Evolutionary conservation across 306 rosid species (phyloP), one percentile per base, ranked within the genome.

Genomic region (Corylus heterophylla): DNA sequence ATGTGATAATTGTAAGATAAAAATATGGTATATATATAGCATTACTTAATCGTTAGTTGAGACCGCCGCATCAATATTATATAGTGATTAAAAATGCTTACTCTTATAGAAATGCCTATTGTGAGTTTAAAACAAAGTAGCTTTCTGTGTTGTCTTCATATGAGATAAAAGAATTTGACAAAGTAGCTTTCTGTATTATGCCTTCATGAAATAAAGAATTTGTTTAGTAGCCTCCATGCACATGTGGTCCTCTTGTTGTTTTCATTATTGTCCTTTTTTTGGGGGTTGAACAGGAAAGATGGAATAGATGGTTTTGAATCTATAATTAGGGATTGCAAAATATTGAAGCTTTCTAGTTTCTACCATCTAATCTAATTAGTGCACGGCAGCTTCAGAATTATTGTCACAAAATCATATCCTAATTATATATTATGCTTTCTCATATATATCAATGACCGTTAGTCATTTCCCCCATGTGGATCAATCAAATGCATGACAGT

Each of bases 401-500:
- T 16, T 12, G 47, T 2, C 45, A 31, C 8, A 14, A 42, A 47
- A 47, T 27, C 22, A 12, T 20, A 45, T 42, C 45, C 45, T 42
- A 42, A 42, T 6, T 42, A 42, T 42, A 11, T 47, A 2, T 70
- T 20, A 25, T 66, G 20, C 52, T 68, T 70, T 75, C 71, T 39
- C 44, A 39, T 39, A 35, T 35, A 54, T 71, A 83, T 79, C 63
- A 70, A 42, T 68, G 59, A 69, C 72, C 16, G 69, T 5, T 45
- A 52, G 52, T 79, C 63, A 25, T 63, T 63, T 76, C 47, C 14
- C 8, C 20, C 22, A 35, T 64, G 22, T 37, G 47, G 16, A 14
- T 16, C 81, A 81, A 81, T 79, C 81, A 74, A 78, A 83, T 83
- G 79, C 79, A 78, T 80, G 83, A 86, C 78, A 85, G 87, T 85